Percentiles rank a stretch among this genome's conserved stretches.
phyloP scores from a whole-genome alignment of 176 grass and related monocot species.

The Zea mays region Zm-B73-REFERENCE-NAM-5.0 NC_050098.1:230226001-230226500 shows the following conservation, averaged over 20 bases:
- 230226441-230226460: background rate
- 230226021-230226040: no score
- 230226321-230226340: no score
- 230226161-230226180: constrained; percentile 98
- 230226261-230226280: background rate
- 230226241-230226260: constrained; percentile 41
- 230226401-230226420: constrained; percentile 91
- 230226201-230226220: constrained; percentile 87
- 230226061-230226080: constrained; percentile 91
- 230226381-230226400: constrained; percentile 99
- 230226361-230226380: constrained; percentile 86
- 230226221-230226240: constrained; percentile 95
- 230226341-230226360: constrained; percentile 37
- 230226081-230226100: background rate
- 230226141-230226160: constrained; percentile 57
- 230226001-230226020: background rate
- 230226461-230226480: no score
- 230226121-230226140: background rate
- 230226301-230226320: background rate
- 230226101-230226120: background rate
- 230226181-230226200: constrained; percentile 76
- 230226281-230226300: background rate
- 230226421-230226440: constrained; percentile 78
- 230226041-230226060: constrained; percentile 46
- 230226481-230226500: no score